phyloP scores from a whole-genome alignment of 139 green algal genomes.

The Asterochloris sp. region DNA sequence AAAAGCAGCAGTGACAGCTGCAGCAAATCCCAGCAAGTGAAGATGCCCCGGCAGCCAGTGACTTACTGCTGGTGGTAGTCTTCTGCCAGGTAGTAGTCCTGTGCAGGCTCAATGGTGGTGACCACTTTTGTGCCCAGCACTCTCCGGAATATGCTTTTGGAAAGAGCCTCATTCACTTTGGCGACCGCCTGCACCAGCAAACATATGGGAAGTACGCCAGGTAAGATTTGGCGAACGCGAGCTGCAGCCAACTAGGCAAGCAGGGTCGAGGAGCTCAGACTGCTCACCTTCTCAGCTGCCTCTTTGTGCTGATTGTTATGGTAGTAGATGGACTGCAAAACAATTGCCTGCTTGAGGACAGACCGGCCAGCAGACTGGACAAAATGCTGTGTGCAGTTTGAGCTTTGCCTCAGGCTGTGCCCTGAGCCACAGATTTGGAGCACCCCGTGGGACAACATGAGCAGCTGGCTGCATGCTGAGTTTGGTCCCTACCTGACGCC shows the following conservation, averaged over 20 bases:
- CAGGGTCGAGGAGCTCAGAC: not conserved
- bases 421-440: too few relatives aligned
- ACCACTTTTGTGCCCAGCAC: conserved; percentile 59
- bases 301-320: conserved; percentile 64
- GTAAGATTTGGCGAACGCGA: not conserved
- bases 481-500: too few relatives aligned
- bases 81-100: conserved; percentile 55
- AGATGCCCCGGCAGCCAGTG: not conserved
- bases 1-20: too few relatives aligned
- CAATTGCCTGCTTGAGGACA: too few relatives aligned
- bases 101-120: conserved; percentile 45
- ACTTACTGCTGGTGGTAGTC: conserved; percentile 43
- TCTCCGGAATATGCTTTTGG: conserved; percentile 27
- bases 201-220: not conserved
- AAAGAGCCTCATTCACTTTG: conserved; percentile 49
- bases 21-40: not conserved
- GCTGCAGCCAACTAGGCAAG: not conserved
- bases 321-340: conserved; percentile 59
- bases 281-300: conserved; percentile 34
- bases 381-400: too few relatives aligned
- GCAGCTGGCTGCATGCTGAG: too few relatives aligned
- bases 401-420: too few relatives aligned
- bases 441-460: too few relatives aligned
- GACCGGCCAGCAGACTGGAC: too few relatives aligned
- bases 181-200: conserved; percentile 29